These are phyloP conservation scores for Rhynchosporium agropyri DNA, from an alignment of 2,329 filamentous ascomycete genomes.

Conservation along the genomic window DNA sequence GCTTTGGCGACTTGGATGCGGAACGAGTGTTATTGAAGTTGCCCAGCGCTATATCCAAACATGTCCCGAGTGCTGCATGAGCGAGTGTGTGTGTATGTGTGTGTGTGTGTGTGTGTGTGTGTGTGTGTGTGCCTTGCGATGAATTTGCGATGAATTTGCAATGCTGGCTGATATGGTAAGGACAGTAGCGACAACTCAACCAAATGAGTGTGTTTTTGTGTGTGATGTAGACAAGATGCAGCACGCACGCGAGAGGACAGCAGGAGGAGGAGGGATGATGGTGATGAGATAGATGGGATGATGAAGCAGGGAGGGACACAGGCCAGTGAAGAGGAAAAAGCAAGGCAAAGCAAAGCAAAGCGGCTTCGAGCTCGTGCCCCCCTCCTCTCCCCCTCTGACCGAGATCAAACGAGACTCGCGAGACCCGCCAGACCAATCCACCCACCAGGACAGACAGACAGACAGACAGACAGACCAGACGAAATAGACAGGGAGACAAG, in stretches of 20 bases:
- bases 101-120: too few species aligned
- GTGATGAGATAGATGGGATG: too few species aligned
- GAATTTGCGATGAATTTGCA: conserved; percentile 5
- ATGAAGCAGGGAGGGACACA: too few species aligned
- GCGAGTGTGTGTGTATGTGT: not conserved
- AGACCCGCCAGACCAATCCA: not conserved
- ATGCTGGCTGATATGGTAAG: not conserved
- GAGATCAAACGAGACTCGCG: too few species aligned
- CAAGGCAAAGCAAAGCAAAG: not conserved
- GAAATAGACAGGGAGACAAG: not conserved
- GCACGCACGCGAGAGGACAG: not conserved
- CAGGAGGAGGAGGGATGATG: too few species aligned
- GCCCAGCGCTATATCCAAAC: conserved; percentile 17
- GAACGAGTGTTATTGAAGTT: conserved; percentile 15
- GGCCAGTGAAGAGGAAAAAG: not conserved
- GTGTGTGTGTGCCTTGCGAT: conserved; percentile 1
- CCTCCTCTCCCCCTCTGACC: too few species aligned
- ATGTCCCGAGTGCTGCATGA: conserved; percentile 20
- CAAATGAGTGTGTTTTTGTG: conserved; percentile 12
- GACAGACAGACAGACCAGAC: too few species aligned
- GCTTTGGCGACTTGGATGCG: conserved; percentile 8
- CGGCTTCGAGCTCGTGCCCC: too few species aligned
- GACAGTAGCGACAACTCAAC: conserved; percentile 7
- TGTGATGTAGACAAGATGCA: conserved; percentile 4
- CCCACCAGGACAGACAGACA: not conserved